Evolutionary conservation across 306 rosid genomes (phyloP), one percentile per base, ranked within the genome.

Genomic region (Dryas alaskensis): DNA sequence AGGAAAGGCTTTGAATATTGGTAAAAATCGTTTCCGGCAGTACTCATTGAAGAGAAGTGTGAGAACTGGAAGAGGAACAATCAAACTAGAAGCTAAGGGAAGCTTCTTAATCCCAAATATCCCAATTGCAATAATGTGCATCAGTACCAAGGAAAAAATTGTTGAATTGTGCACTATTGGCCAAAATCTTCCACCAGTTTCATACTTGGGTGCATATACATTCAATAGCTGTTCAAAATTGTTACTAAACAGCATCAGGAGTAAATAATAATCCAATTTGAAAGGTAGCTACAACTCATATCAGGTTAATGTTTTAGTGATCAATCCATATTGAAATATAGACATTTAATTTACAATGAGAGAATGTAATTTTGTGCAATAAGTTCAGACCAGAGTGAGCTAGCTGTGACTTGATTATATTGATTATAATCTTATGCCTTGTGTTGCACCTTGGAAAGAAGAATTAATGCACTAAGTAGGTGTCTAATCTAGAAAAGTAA

Each of bases 61-160:
- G 69, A 92, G 86, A 77, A 87, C 14, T 31, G 91, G 98, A 76
- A 92, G 98, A 81, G 96, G 94, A 80, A 88, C 17, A 27, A n/a
- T 85, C 75, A 90, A 80, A 60, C 52, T 75, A 12, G 98, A 27
- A 59, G 94, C 96, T 31, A 90, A 79, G 51, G 92, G 87, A 76
- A 90, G 78, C 69, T 81, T 68, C 82, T 90, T 92, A 72, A 90
- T 79, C 58, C 98, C 94, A 55, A 92, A 92, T 48, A 90, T 65
- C 31, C 98, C 98, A 79, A 92, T 87, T 19, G 87, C 91, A 76
- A 92, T 90, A 49, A 90, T 63, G 76, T 92, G 98, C 98, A 92
- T 92, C 63, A 92, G 82, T 53, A 87, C 60, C 85, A 92, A 81
- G 17, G 96, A 85, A 79, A 90, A 92, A 59, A 92, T 82, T 46